These are phyloP conservation scores for Diaporthe sp. DNA, from an alignment of 2,329 filamentous ascomycete species.

Conservation along the genomic window DNA sequence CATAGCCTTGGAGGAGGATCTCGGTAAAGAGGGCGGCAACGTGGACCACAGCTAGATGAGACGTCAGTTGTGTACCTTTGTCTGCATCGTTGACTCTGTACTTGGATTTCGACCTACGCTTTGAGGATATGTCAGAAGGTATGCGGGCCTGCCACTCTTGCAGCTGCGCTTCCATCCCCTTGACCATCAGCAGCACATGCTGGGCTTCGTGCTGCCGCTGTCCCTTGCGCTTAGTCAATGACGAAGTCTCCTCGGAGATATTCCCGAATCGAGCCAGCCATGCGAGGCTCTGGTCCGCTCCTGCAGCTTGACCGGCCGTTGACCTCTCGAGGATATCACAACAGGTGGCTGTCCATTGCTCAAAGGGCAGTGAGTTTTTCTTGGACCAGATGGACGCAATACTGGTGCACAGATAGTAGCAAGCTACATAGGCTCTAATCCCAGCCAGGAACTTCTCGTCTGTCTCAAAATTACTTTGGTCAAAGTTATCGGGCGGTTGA, in stretches of 20 bases:
- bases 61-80: constrained; percentile 16
- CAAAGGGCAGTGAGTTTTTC: constrained; percentile 53
- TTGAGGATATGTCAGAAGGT: constrained; percentile 50
- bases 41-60: constrained; percentile 49
- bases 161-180: constrained; percentile 63
- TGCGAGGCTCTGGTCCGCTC: constrained; percentile 59
- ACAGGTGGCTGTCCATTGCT: constrained; percentile 60
- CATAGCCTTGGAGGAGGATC: constrained; percentile 56
- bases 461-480: constrained; percentile 43
- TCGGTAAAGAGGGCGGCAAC: constrained; percentile 55
- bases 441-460: constrained; percentile 54
- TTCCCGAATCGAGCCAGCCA: constrained; percentile 60
- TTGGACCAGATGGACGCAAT: constrained; percentile 56
- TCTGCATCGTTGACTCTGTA: neutral
- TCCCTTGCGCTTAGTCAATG: neutral
- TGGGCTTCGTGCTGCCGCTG: constrained; percentile 53
- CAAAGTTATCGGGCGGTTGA: constrained; percentile 52
- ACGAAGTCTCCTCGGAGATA: constrained; percentile 55
- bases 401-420: constrained; percentile 58
- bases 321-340: constrained; percentile 59
- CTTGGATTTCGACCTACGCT: constrained; percentile 44
- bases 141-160: constrained; percentile 57
- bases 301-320: constrained; percentile 47
- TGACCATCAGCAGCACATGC: constrained; percentile 60
- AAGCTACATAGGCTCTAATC: constrained; percentile 62